phyloP scores from a whole-genome alignment of 306 rosid genomes.

The Prunus armeniaca region DNA sequence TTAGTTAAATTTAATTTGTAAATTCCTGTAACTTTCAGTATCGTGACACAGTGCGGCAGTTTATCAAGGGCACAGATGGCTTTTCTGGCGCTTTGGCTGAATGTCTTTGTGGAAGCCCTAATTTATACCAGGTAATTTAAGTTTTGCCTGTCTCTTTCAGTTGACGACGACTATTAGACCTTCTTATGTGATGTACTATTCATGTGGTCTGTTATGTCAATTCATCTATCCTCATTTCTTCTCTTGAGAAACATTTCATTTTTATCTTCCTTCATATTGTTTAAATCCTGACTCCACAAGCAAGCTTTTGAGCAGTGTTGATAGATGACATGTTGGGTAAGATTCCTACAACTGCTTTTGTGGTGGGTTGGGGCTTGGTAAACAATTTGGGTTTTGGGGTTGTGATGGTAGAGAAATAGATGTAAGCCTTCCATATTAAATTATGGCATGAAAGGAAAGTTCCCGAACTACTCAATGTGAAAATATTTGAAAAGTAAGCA shows the following conservation, averaged over 20 bases:
- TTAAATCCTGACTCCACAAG: not conserved
- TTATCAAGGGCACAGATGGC: slow-evolving; percentile 93
- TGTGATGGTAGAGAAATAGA: not conserved
- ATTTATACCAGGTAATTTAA: slow-evolving; percentile 74
- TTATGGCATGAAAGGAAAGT: not conserved
- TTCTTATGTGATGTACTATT: not conserved
- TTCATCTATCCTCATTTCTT: not conserved
- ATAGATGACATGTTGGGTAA: not conserved
- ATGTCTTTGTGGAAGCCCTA: slow-evolving; percentile 97
- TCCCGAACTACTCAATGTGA: not conserved
- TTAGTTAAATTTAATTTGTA: slow-evolving; percentile 6
- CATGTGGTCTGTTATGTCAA: not conserved
- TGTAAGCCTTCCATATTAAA: too few relatives aligned
- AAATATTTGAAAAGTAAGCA: not conserved
- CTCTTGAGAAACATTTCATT: not conserved
- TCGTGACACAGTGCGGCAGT: slow-evolving; percentile 84
- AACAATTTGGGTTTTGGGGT: not conserved
- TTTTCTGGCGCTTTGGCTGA: slow-evolving; percentile 91
- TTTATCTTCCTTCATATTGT: not conserved
- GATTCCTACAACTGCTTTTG: not conserved
- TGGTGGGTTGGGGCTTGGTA: not conserved
- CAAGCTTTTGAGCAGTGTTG: not conserved
- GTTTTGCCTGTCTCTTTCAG: slow-evolving; percentile 6
- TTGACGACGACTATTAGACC: not conserved
- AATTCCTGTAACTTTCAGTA: slow-evolving; percentile 56